Conservation (phyloP, 163 green algal genomes). For the Scenedesmus sp. region DNA sequence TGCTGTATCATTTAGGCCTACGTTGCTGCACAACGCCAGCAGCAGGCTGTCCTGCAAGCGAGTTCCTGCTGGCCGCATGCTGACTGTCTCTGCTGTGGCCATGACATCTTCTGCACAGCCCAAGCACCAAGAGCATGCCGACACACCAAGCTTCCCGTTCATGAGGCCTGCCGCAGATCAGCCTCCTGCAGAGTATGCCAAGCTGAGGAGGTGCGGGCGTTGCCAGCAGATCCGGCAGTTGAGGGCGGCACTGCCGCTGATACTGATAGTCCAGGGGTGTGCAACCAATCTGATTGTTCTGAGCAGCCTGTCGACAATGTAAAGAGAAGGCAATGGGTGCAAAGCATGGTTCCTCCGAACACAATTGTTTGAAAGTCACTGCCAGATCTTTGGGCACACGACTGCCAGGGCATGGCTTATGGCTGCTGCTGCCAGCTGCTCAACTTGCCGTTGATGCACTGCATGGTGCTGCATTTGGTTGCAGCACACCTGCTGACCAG, state of each 20-base stretch:
- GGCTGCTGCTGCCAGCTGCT: too few species aligned
- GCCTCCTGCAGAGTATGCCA: slow-evolving; percentile 34
- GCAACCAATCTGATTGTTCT: too few species aligned
- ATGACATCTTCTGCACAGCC: background rate
- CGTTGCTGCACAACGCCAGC: background rate
- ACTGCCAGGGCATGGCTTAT: too few species aligned
- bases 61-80: background rate
- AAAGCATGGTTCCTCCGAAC: too few species aligned
- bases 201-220: slow-evolving; percentile 20
- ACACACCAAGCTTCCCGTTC: slow-evolving; percentile 22
- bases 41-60: background rate
- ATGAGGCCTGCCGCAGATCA: background rate
- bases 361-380: too few species aligned
- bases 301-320: too few species aligned
- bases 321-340: too few species aligned
- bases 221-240: background rate
- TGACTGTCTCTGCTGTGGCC: background rate
- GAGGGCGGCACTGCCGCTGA: background rate
- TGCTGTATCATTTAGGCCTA: background rate
- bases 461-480: too few species aligned
- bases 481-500: too few species aligned
- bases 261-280: background rate
- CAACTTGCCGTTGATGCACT: too few species aligned
- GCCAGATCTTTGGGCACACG: too few species aligned
- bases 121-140: background rate